These are phyloP conservation scores for Serendipita sp. DNA, from an alignment of 1,284 basidiomycete genomes.

Conservation along the genomic window DNA sequence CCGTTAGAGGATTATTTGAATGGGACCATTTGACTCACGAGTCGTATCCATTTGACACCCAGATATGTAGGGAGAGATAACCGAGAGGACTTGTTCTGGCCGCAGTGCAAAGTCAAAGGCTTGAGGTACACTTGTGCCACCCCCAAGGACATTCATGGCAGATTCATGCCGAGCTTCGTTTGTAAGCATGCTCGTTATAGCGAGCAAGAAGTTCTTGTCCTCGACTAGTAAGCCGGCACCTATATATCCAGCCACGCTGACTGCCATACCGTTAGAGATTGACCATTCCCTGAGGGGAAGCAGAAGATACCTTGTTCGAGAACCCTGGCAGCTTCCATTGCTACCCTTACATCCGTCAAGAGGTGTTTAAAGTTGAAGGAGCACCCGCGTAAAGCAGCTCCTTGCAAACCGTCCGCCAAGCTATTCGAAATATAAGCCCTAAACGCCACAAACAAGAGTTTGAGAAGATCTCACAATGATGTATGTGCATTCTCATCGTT, in stretches of 20 bases:
- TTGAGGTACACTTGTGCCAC: conserved; percentile 44
- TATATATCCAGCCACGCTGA: conserved; percentile 34
- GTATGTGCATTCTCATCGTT: conserved; percentile 38
- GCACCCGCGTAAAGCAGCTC: conserved; percentile 40
- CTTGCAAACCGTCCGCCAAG: conserved; percentile 28
- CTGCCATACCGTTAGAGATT: background rate
- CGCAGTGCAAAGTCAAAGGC: conserved; percentile 59
- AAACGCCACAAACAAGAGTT: background rate
- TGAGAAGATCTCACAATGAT: conserved; percentile 13
- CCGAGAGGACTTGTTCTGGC: conserved; percentile 56
- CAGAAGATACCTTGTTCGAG: conserved; percentile 68
- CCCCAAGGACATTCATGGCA: conserved; percentile 53
- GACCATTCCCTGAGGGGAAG: background rate
- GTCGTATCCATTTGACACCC: conserved; percentile 41
- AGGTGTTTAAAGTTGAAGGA: conserved; percentile 52
- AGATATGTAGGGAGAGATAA: conserved; percentile 57
- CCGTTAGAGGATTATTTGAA: background rate
- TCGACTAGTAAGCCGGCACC: conserved; percentile 54
- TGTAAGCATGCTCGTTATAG: conserved; percentile 65
- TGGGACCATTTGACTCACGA: background rate
- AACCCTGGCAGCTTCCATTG: conserved; percentile 58
- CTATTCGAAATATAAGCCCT: background rate
- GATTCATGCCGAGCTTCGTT: conserved; percentile 73
- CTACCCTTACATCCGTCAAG: conserved; percentile 52
- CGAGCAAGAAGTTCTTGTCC: conserved; percentile 47